These are phyloP conservation scores for Eimeria zaria DNA, from an alignment of 169 alveolate genomes.

Conservation along the genomic window DNA sequence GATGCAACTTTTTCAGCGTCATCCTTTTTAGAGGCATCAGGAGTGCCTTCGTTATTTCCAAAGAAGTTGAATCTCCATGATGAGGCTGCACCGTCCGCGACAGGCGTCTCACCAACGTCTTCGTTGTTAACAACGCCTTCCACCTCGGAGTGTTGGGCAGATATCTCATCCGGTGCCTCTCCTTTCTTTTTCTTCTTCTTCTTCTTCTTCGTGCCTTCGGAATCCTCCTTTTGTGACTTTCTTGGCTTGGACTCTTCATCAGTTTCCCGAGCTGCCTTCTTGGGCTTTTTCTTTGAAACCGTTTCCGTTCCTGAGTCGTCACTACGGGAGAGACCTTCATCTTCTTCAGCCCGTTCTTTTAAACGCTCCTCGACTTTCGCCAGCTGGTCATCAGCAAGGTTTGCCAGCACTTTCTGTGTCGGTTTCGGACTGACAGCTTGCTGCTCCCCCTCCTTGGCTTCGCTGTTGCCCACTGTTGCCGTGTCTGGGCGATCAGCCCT, in stretches of 20 bases:
- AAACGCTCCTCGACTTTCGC: background rate
- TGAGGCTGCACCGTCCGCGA: background rate
- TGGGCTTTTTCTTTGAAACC: constrained; percentile 1
- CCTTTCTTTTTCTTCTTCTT: constrained; percentile 62
- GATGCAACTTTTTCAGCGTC: background rate
- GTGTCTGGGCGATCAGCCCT: constrained; percentile 24
- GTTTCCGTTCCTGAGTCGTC: background rate
- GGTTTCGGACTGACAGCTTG: background rate
- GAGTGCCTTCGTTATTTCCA: constrained; percentile 11
- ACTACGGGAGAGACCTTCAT: background rate
- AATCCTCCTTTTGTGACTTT: constrained; percentile 25
- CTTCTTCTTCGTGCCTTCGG: constrained; percentile 24
- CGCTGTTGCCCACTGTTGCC: constrained; percentile 13
- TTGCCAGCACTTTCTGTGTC: background rate
- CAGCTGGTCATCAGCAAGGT: background rate
- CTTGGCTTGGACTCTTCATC: constrained; percentile 7
- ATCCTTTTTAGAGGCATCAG: background rate
- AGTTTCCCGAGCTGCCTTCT: background rate
- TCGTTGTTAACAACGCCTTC: background rate
- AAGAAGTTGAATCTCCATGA: constrained; percentile 60
- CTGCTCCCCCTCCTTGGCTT: background rate
- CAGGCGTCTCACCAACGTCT: background rate
- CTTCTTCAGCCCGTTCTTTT: background rate
- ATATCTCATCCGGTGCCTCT: background rate
- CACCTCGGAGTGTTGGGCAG: constrained; percentile 14